These are phyloP conservation scores for Cyphellophora europaea DNA, from an alignment of 2,329 filamentous ascomycete species.

Conservation along the genomic window DNA sequence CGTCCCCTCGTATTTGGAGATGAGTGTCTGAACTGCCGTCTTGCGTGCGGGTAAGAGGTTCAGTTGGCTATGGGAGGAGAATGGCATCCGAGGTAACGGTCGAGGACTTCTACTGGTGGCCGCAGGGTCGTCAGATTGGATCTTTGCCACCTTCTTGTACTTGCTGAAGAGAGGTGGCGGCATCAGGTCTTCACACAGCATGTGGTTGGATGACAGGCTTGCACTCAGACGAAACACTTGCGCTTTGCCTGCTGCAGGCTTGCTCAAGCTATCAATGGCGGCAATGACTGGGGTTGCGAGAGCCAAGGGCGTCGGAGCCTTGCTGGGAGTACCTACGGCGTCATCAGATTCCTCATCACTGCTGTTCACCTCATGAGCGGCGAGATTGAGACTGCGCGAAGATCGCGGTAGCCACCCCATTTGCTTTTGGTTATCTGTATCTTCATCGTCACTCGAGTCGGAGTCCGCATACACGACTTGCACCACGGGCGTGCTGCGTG, in stretches of 20 bases:
- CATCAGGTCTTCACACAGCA: constrained; percentile 15
- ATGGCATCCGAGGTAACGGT: neutral
- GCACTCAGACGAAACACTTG: constrained; percentile 8
- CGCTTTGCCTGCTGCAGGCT: no score
- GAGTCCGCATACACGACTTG: neutral
- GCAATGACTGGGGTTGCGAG: neutral
- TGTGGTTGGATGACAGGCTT: constrained; percentile 11
- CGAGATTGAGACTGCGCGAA: neutral
- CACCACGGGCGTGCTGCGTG: no score
- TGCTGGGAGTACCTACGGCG: neutral
- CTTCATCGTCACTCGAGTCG: neutral
- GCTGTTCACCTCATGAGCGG: neutral
- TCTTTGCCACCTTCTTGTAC: constrained; percentile 6
- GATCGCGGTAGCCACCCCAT: neutral
- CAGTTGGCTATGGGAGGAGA: neutral
- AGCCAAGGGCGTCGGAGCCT: no score
- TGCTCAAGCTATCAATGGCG: neutral
- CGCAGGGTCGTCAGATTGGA: neutral
- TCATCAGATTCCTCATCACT: neutral
- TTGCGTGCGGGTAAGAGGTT: constrained; percentile 9
- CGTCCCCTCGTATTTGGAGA: constrained; percentile 13
- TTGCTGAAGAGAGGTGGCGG: constrained; percentile 18
- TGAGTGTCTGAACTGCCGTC: constrained; percentile 16
- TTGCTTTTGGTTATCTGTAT: neutral
- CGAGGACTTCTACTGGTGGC: neutral